These are phyloP conservation scores for Aegilops sharonensis DNA, from an alignment of 176 grass and related monocot genomes.

Conservation along the genomic window DNA sequence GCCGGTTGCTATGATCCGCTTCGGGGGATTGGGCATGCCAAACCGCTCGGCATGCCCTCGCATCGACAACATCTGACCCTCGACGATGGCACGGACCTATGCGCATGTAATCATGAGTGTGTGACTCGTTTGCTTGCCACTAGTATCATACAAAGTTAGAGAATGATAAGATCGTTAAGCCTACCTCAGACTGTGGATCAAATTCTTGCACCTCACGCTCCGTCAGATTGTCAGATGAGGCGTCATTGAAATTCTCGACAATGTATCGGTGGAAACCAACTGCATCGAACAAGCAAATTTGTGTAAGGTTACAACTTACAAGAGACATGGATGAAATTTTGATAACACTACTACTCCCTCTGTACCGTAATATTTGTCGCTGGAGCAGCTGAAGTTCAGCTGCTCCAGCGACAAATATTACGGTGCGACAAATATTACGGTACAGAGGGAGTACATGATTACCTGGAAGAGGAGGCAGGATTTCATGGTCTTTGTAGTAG, in stretches of 20 bases:
- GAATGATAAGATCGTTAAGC: background rate
- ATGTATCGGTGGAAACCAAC: slow-evolving; percentile 74
- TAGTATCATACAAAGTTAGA: background rate
- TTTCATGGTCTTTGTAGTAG: slow-evolving; percentile 99
- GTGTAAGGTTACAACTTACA: background rate
- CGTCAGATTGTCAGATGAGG: slow-evolving; percentile 39
- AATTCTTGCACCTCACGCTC: slow-evolving; percentile 65
- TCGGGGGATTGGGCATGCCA: slow-evolving; percentile 86
- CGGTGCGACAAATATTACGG: no score
- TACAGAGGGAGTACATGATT: slow-evolving; percentile 5
- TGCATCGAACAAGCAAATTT: slow-evolving; percentile 10
- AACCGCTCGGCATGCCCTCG: slow-evolving; percentile 89
- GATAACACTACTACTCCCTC: background rate
- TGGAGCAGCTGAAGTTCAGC: no score
- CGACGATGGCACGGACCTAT: slow-evolving; percentile 77
- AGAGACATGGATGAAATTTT: background rate
- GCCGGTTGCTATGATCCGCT: slow-evolving; percentile 85
- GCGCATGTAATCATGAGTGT: background rate
- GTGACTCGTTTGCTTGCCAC: background rate
- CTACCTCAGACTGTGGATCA: slow-evolving; percentile 79
- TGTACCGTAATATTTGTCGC: no score
- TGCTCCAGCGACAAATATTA: no score
- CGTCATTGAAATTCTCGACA: slow-evolving; percentile 43
- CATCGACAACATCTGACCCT: slow-evolving; percentile 93
- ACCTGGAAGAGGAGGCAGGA: slow-evolving; percentile 90